phyloP scores from a whole-genome alignment of 768 basidiomycete genomes.

The Phaffia tasmanica region DNA sequence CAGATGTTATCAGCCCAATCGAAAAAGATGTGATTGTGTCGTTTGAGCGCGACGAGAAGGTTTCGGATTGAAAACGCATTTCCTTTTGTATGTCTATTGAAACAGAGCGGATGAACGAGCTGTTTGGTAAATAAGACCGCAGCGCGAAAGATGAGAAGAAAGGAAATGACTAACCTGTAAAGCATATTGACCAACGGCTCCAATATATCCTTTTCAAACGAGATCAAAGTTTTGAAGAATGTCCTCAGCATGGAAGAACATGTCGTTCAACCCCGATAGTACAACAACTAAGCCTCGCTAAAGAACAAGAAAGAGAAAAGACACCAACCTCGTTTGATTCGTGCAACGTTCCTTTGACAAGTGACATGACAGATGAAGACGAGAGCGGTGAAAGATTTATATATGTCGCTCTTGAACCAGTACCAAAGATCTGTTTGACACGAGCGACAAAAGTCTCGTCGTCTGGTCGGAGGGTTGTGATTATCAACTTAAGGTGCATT shows the following conservation, averaged over 20 bases:
- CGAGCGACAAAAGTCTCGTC: conserved; percentile 31
- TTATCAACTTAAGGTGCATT: too few species aligned
- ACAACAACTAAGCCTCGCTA: too few species aligned
- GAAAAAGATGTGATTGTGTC: conserved; percentile 51
- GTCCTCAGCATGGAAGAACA: too few species aligned
- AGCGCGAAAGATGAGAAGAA: neutral
- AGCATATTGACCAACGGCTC: conserved; percentile 49
- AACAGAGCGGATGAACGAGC: neutral
- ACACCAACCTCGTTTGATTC: conserved; percentile 51
- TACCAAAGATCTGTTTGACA: conserved; percentile 51
- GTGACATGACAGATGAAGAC: conserved; percentile 48
- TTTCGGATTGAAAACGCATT: conserved; percentile 62
- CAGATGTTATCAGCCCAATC: conserved; percentile 56
- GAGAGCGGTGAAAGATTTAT: conserved; percentile 54
- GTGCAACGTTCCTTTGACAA: conserved; percentile 57
- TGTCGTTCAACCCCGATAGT: too few species aligned
- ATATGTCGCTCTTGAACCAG: conserved; percentile 53
- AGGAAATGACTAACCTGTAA: conserved; percentile 37
- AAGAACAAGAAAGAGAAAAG: too few species aligned
- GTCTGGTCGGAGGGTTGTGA: conserved; percentile 31
- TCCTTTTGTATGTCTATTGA: conserved; percentile 45
- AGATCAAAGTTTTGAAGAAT: too few species aligned
- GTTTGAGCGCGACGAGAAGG: conserved; percentile 52
- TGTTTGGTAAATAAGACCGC: neutral
- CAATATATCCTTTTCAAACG: too few species aligned